A percentile compares a stretch with the other conserved stretches of the same genome.
Evolutionary conservation across 768 basidiomycete species (phyloP).

Genomic region (Mycena pura): DNA sequence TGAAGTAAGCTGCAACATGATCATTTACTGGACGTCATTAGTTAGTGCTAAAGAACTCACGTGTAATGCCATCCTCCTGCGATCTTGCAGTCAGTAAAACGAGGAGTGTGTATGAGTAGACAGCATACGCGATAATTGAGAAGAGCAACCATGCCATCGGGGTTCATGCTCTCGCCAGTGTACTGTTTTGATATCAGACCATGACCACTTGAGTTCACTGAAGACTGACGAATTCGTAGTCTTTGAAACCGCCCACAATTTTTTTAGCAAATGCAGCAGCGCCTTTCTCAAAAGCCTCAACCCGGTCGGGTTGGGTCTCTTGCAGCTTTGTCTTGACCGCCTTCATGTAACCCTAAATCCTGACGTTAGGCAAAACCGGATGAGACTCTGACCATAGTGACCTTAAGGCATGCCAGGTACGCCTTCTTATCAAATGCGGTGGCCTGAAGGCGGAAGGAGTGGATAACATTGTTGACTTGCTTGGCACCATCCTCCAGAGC

Average conservation of each 20-base stretch:
- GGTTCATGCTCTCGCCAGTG: slow-evolving; percentile 75
- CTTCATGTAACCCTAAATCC: slow-evolving; percentile 89
- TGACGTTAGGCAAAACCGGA: background rate
- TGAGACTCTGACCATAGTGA: slow-evolving; percentile 30
- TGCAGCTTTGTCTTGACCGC: slow-evolving; percentile 72
- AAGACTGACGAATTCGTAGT: slow-evolving; percentile 86
- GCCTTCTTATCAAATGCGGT: slow-evolving; percentile 91
- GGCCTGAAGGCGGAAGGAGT: slow-evolving; percentile 88
- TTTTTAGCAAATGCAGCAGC: slow-evolving; percentile 86
- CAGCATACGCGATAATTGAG: slow-evolving; percentile 86
- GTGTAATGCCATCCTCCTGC: slow-evolving; percentile 81
- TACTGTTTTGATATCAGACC: slow-evolving; percentile 59
- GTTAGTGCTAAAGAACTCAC: slow-evolving; percentile 50
- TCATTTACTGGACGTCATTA: no score
- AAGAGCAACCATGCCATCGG: slow-evolving; percentile 93
- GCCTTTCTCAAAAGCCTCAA: slow-evolving; percentile 81
- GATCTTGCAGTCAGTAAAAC: background rate
- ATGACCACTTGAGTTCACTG: background rate
- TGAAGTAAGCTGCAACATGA: slow-evolving; percentile 73
- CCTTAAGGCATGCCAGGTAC: slow-evolving; percentile 87
- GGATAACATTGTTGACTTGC: slow-evolving; percentile 86
- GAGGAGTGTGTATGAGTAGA: slow-evolving; percentile 7
- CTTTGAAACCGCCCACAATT: slow-evolving; percentile 86
- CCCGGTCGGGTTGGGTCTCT: slow-evolving; percentile 60
- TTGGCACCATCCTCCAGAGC: slow-evolving; percentile 77